A percentile compares a stretch with the other conserved stretches of the same genome.
Evolutionary conservation across 805 yeast species (phyloP).

Genomic region (Sugiyamaella lignohabitans): DNA sequence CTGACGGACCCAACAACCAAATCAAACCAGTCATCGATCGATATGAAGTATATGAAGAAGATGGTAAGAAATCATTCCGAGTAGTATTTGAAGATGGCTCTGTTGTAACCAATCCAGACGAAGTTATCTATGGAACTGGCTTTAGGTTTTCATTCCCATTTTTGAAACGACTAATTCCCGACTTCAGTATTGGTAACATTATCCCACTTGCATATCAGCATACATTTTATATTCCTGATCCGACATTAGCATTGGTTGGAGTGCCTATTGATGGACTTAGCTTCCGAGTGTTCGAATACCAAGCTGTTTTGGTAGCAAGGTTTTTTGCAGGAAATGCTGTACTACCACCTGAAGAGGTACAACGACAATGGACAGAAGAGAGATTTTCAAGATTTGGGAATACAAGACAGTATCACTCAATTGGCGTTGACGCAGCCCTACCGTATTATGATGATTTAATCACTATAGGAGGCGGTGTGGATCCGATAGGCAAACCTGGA

Average conservation of each 20-base stretch:
- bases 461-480: constrained; percentile 2
- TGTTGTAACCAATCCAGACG: constrained; percentile 6
- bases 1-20: not conserved
- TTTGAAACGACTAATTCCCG: constrained; percentile 1
- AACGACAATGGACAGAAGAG: constrained; percentile 10
- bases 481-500: not conserved
- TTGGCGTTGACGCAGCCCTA: constrained; percentile 5
- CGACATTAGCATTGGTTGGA: constrained; percentile 10
- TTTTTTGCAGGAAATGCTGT: constrained; percentile 5
- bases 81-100: constrained; percentile 4
- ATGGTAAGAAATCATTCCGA: not conserved
- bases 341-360: constrained; percentile 9
- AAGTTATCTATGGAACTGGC: constrained; percentile 12
- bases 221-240: constrained; percentile 6
- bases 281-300: constrained; percentile 13
- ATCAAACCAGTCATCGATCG: constrained; percentile 3
- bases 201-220: constrained; percentile 12
- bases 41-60: constrained; percentile 4
- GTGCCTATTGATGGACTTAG: constrained; percentile 9
- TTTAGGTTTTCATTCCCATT: constrained; percentile 11
- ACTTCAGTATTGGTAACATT: constrained; percentile 4
- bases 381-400: constrained; percentile 3
- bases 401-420: constrained; percentile 4
- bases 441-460: constrained; percentile 3
- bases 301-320: constrained; percentile 14